Conservation (phyloP, 306 rosid species). For the Abrus pulchellus region DNA sequence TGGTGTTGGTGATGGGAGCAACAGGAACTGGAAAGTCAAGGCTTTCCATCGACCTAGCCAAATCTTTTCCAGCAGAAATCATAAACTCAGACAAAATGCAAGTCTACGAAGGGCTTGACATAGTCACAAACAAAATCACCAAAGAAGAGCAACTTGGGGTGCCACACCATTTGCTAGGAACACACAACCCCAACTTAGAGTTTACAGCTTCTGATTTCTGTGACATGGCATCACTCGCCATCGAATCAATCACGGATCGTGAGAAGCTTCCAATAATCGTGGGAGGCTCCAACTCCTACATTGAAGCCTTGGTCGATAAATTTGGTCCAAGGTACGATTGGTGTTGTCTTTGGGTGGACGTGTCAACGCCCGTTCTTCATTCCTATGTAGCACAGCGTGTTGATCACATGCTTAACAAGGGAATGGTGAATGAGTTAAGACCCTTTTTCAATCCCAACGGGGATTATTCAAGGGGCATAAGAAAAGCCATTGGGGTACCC, state of each 20-base stretch:
- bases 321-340: slow-evolving; percentile 58
- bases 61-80: slow-evolving; percentile 61
- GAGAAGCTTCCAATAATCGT: slow-evolving; percentile 70
- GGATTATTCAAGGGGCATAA: slow-evolving; percentile 64
- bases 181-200: slow-evolving; percentile 51
- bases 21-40: slow-evolving; percentile 79
- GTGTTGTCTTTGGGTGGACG: slow-evolving; percentile 74
- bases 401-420: slow-evolving; percentile 64
- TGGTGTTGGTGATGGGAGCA: slow-evolving; percentile 77
- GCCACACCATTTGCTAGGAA: slow-evolving; percentile 77
- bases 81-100: slow-evolving; percentile 85
- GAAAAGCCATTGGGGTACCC: slow-evolving; percentile 73
- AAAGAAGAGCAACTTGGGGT: slow-evolving; percentile 64
- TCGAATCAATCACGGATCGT: slow-evolving; percentile 52
- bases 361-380: slow-evolving; percentile 53
- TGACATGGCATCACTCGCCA: slow-evolving; percentile 49
- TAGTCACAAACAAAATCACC: slow-evolving; percentile 69
- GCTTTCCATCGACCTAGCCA: slow-evolving; percentile 71
- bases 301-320: slow-evolving; percentile 63
- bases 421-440: slow-evolving; percentile 68
- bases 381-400: slow-evolving; percentile 61
- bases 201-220: slow-evolving; percentile 61
- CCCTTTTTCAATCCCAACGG: slow-evolving; percentile 53
- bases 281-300: slow-evolving; percentile 79
- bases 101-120: slow-evolving; percentile 70